Percentiles rank a stretch among this genome's conserved stretches.
phyloP scores from a whole-genome alignment of 2,329 filamentous ascomycete genomes.

The Chaetomium sp. region DNA sequence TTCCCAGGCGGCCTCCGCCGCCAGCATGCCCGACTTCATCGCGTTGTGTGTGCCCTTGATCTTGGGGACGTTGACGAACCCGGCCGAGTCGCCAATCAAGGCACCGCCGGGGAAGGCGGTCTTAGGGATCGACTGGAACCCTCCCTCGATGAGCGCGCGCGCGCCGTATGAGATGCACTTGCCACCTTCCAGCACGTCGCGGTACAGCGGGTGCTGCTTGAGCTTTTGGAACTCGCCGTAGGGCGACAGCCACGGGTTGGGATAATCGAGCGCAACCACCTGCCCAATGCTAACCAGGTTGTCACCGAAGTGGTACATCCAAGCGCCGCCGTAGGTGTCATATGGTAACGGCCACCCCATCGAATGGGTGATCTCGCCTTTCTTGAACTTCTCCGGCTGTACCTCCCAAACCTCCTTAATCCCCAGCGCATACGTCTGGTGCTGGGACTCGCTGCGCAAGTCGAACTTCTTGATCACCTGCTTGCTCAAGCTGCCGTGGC shows the following conservation, averaged over 20 bases:
- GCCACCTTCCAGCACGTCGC: slow-evolving; percentile 79
- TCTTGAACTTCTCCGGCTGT: slow-evolving; percentile 82
- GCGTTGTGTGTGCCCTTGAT: slow-evolving; percentile 98
- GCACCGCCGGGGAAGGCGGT: slow-evolving; percentile 94
- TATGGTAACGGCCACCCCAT: slow-evolving; percentile 85
- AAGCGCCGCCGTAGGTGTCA: slow-evolving; percentile 94
- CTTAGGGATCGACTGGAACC: slow-evolving; percentile 96
- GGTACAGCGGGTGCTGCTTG: slow-evolving; percentile 94
- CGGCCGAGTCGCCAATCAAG: slow-evolving; percentile 90
- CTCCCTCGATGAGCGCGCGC: slow-evolving; percentile 84
- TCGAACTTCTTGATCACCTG: slow-evolving; percentile 94
- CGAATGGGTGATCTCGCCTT: slow-evolving; percentile 78
- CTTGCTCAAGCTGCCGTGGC: slow-evolving; percentile 91
- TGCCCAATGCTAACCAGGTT: slow-evolving; percentile 90
- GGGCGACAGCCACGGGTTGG: slow-evolving; percentile 92
- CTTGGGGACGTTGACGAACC: slow-evolving; percentile 96
- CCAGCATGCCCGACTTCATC: slow-evolving; percentile 96
- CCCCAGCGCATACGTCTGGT: slow-evolving; percentile 91
- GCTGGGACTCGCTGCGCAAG: slow-evolving; percentile 78
- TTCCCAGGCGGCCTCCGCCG: slow-evolving; percentile 80
- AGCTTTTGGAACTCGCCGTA: slow-evolving; percentile 98
- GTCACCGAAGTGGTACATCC: slow-evolving; percentile 99
- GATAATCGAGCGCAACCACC: slow-evolving; percentile 89
- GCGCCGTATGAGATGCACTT: slow-evolving; percentile 97
- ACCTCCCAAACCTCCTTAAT: slow-evolving; percentile 98